Evolutionary conservation across 306 rosid genomes (phyloP).

Genomic region (Quercus rubra): DNA sequence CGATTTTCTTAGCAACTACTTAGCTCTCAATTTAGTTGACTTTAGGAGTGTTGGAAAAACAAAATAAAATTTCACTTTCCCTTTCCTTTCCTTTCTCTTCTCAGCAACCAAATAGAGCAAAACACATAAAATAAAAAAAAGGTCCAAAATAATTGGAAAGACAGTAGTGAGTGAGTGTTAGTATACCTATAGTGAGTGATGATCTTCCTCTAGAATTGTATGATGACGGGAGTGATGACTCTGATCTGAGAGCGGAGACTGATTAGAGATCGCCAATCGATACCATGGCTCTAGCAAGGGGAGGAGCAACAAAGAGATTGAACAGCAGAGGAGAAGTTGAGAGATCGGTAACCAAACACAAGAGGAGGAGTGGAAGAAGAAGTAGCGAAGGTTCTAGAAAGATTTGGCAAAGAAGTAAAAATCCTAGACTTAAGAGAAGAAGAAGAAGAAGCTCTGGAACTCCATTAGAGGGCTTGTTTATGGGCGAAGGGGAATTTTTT

Average conservation of each 20-base stretch:
- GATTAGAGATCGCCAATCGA: conserved; percentile 44
- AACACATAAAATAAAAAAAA: not conserved
- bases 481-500: too few species aligned
- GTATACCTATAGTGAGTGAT: conserved; percentile 56
- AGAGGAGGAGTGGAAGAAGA: conserved; percentile 7
- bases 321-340: conserved; percentile 29
- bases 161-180: not conserved
- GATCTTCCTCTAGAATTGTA: conserved; percentile 45
- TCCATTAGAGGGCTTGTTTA: too few species aligned
- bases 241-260: conserved; percentile 54
- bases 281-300: conserved; percentile 60
- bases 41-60: not conserved
- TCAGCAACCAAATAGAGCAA: not conserved
- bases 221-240: conserved; percentile 46
- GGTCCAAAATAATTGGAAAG: not conserved
- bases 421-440: conserved; percentile 25
- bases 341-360: conserved; percentile 16
- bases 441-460: too few species aligned
- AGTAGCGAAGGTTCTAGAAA: conserved; percentile 25
- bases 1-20: not conserved
- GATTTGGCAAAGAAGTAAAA: conserved; percentile 7
- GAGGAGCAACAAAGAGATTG: conserved; percentile 21
- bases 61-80: not conserved
- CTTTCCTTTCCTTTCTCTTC: not conserved
- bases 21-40: not conserved